Evolutionary conservation across 2,329 filamentous ascomycete genomes (phyloP).

Genomic region (Cordyceps tenuipes): DNA sequence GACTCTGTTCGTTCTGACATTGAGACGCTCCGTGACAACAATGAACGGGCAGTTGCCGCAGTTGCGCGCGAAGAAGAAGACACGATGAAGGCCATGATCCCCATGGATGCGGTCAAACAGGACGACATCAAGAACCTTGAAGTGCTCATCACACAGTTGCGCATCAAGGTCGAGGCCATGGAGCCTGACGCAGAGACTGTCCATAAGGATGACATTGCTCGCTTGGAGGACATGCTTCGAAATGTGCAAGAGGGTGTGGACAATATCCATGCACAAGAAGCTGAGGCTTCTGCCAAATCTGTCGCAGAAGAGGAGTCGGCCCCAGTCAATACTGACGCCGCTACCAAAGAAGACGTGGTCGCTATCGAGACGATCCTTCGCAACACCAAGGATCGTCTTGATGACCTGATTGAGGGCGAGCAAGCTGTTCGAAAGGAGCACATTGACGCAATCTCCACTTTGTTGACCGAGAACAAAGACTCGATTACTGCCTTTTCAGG

Average conservation of each 20-base stretch:
- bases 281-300: conserved; percentile 14
- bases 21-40: conserved; percentile 56
- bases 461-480: conserved; percentile 67
- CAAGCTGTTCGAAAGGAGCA: conserved; percentile 60
- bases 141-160: conserved; percentile 69
- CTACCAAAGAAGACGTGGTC: conserved; percentile 68
- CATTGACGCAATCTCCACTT: conserved; percentile 54
- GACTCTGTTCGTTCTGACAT: conserved; percentile 68
- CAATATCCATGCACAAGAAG: conserved; percentile 31
- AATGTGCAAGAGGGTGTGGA: conserved; percentile 42
- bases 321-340: conserved; percentile 26
- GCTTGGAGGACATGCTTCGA: conserved; percentile 43
- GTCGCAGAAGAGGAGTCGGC: conserved; percentile 12
- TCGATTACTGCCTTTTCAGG: conserved; percentile 57
- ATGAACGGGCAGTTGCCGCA: conserved; percentile 40
- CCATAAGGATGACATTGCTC: conserved; percentile 46
- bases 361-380: conserved; percentile 85
- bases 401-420: conserved; percentile 68
- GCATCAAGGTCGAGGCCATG: conserved; percentile 66
- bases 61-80: conserved; percentile 16
- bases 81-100: conserved; percentile 21
- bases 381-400: conserved; percentile 81
- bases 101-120: conserved; percentile 48
- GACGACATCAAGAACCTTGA: conserved; percentile 83
- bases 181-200: conserved; percentile 26